phyloP scores from a whole-genome alignment of 2,329 filamentous ascomycete species.

The Sporothrix dimorphospora region DNA sequence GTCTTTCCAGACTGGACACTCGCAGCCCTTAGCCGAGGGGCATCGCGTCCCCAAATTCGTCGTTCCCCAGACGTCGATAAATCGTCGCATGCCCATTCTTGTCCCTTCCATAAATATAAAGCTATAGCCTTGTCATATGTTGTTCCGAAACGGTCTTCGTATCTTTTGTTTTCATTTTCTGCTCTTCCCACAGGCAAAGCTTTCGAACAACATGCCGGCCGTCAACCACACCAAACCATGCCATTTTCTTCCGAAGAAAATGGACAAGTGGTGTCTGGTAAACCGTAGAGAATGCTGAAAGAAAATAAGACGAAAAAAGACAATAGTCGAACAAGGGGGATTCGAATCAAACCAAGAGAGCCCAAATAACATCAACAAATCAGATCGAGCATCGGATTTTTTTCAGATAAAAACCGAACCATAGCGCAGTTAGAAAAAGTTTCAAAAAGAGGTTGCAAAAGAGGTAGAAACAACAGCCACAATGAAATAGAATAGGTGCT shows the following conservation, averaged over 20 bases:
- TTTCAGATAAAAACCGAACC: neutral
- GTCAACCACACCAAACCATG: neutral
- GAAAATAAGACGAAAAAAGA: neutral
- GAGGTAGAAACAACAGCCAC: constrained; percentile 1
- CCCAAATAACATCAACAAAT: neutral
- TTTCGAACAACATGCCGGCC: neutral
- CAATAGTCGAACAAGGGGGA: neutral
- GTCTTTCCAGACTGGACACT: neutral
- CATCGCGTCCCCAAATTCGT: neutral
- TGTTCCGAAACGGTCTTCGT: neutral
- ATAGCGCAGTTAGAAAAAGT: neutral
- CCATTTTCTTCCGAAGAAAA: neutral
- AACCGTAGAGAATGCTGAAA: neutral
- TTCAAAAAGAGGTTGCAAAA: neutral
- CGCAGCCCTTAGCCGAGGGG: neutral
- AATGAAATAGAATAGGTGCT: neutral
- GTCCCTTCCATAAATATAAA: neutral
- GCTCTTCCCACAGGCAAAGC: neutral
- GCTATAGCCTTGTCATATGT: neutral
- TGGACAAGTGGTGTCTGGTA: neutral
- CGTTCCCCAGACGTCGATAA: neutral
- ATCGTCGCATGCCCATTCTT: neutral
- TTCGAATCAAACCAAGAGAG: neutral
- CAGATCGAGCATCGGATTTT: neutral
- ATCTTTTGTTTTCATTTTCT: neutral